Conservation (phyloP, 176 grass and related monocot species). For the Pontederia paniculata region DNA sequence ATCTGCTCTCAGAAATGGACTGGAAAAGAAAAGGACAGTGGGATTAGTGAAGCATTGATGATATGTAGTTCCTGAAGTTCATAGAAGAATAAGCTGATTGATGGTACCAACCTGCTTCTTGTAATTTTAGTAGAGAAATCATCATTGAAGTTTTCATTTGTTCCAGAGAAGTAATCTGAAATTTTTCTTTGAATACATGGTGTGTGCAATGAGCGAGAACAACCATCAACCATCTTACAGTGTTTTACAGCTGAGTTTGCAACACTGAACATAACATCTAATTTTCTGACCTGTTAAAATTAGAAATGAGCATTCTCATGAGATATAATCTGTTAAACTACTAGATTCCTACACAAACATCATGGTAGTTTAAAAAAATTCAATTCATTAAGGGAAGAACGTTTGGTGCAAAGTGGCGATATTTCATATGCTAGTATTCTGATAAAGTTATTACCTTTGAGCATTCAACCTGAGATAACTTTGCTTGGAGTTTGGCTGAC, state of each 20-base stretch:
- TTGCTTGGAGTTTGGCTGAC: conserved; percentile 58
- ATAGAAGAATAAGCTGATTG: background rate
- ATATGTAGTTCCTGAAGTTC: background rate
- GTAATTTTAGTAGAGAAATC: conserved; percentile 22
- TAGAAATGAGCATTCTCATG: conserved; percentile 7
- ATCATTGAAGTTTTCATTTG: conserved; percentile 12
- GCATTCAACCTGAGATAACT: conserved; percentile 76
- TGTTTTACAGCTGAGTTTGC: conserved; percentile 59
- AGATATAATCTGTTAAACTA: background rate
- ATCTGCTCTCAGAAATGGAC: conserved; percentile 78
- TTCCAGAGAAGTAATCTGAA: conserved; percentile 52
- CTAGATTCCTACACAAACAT: background rate
- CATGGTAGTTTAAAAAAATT: too few relatives aligned
- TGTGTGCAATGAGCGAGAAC: conserved; percentile 70
- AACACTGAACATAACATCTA: conserved; percentile 72
- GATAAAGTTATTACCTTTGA: conserved; percentile 45
- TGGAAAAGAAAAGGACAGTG: conserved; percentile 30
- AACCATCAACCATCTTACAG: conserved; percentile 48
- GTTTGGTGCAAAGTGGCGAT: conserved; percentile 4
- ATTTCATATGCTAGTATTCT: conserved; percentile 3
- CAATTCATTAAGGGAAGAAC: too few relatives aligned
- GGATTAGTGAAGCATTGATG: background rate
- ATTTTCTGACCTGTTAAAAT: conserved; percentile 62
- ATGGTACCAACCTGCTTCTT: conserved; percentile 42
- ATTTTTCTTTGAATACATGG: conserved; percentile 72